These are phyloP conservation scores for Elaeis oleifera DNA, from an alignment of 202 grass and related monocot genomes.

Conservation along the genomic window DNA sequence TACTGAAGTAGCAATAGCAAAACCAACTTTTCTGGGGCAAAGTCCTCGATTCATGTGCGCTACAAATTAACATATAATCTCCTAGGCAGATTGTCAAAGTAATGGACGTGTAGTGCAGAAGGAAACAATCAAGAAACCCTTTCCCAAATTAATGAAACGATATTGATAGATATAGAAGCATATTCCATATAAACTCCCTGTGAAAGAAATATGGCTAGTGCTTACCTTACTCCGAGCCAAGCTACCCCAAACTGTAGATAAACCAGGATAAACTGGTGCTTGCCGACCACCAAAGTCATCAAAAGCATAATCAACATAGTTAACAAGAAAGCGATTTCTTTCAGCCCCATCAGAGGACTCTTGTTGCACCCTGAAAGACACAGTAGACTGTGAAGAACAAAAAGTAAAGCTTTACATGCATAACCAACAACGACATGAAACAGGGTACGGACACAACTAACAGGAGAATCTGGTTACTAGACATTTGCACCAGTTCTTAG, in stretches of 20 bases:
- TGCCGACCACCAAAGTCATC: constrained; percentile 88
- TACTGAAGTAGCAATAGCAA: too few relatives aligned
- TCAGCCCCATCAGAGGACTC: constrained; percentile 94
- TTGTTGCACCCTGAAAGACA: constrained; percentile 76
- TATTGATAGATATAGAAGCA: neutral
- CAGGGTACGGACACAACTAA: too few relatives aligned
- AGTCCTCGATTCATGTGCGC: too few relatives aligned
- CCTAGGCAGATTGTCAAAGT: too few relatives aligned
- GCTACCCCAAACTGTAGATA: constrained; percentile 98
- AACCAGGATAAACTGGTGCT: constrained; percentile 92
- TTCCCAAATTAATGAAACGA: too few relatives aligned
- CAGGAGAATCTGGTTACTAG: too few relatives aligned
- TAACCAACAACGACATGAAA: neutral
- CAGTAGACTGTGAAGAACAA: neutral
- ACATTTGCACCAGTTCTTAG: too few relatives aligned
- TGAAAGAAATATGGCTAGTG: constrained; percentile 7
- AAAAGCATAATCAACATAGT: constrained; percentile 96
- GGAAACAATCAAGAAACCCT: too few relatives aligned
- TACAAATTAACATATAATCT: too few relatives aligned
- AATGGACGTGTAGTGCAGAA: too few relatives aligned
- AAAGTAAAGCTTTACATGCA: neutral
- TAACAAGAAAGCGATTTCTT: constrained; percentile 93
- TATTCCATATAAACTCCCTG: constrained; percentile 6
- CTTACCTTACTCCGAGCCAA: constrained; percentile 97
- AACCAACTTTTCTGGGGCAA: too few relatives aligned